Percentiles rank a stretch among this genome's conserved stretches.
Conservation (phyloP, 2,329 filamentous ascomycete genomes). For the Lasiodiplodia citricola region DNA sequence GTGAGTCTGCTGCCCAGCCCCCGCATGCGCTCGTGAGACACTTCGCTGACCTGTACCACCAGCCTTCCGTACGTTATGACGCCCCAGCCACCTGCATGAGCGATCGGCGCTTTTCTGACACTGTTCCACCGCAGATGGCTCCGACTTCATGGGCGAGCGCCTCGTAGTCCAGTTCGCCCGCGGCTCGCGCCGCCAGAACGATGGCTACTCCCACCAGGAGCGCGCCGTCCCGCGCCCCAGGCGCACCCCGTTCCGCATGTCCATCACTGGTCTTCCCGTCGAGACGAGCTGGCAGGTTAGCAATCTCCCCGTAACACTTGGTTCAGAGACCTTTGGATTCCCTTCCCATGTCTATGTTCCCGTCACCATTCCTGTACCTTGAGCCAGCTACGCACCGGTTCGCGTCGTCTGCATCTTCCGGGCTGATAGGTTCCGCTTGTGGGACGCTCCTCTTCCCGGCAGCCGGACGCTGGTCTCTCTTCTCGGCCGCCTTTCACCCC, state of each 20-base stretch:
- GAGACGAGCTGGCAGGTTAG: conserved; percentile 99
- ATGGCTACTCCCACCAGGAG: conserved; percentile 67
- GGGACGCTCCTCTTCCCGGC: conserved; percentile 23
- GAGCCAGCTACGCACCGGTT: conserved; percentile 22
- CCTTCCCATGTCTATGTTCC: conserved; percentile 25
- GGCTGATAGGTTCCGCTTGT: conserved; percentile 24
- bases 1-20: conserved; percentile 60
- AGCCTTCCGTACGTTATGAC: conserved; percentile 62
- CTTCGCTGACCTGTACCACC: conserved; percentile 34
- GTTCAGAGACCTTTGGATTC: conserved; percentile 44
- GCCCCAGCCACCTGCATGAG: conserved; percentile 24
- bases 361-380: conserved; percentile 21
- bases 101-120: conserved; percentile 25
- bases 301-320: conserved; percentile 57
- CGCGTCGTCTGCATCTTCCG: conserved; percentile 16
- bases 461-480: conserved; percentile 25
- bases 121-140: conserved; percentile 71
- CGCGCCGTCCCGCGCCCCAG: conserved; percentile 79
- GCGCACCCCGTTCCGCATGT: conserved; percentile 95
- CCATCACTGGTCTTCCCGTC: conserved; percentile 92
- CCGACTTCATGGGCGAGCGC: conserved; percentile 96
- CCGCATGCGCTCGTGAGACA: conserved; percentile 26
- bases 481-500: not conserved
- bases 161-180: conserved; percentile 98
- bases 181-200: conserved; percentile 74